These are phyloP conservation scores for Eutrema salsugineum DNA, from an alignment of 441 rosid species.

Conservation along the genomic window DNA sequence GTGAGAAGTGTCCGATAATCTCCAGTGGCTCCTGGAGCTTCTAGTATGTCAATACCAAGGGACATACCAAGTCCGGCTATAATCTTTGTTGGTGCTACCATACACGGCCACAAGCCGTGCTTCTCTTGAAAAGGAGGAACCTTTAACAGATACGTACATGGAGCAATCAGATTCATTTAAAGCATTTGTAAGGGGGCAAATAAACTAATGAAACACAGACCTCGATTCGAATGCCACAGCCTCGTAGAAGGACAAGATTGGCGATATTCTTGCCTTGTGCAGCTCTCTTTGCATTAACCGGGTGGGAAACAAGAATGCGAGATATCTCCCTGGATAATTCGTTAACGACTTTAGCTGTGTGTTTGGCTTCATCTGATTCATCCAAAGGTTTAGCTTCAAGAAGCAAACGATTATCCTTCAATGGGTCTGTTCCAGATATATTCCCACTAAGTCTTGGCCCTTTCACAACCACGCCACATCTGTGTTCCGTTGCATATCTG, in stretches of 20 bases:
- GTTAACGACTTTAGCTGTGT: constrained; percentile 80
- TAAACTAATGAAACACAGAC: constrained; percentile 30
- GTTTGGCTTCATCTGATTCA: constrained; percentile 78
- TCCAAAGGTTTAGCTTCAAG: constrained; percentile 76
- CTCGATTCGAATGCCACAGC: constrained; percentile 95
- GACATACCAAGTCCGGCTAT: constrained; percentile 96
- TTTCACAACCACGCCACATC: constrained; percentile 96
- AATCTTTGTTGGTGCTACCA: constrained; percentile 98
- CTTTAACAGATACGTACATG: constrained; percentile 29
- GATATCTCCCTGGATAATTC: constrained; percentile 83
- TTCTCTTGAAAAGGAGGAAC: constrained; percentile 72
- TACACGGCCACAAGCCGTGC: constrained; percentile 89
- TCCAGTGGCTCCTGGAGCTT: constrained; percentile 90
- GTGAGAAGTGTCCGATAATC: constrained; percentile 88
- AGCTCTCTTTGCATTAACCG: constrained; percentile 65
- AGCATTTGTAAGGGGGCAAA: not conserved
- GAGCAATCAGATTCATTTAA: not conserved
- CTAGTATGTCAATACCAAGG: constrained; percentile 86
- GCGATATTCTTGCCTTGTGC: constrained; percentile 84
- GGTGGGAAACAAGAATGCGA: constrained; percentile 66
- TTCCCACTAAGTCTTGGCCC: constrained; percentile 90
- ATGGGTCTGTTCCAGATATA: constrained; percentile 96
- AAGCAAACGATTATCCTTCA: constrained; percentile 84
- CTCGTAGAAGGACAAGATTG: constrained; percentile 85
- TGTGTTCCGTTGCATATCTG: constrained; percentile 95